Evolutionary conservation across 2,329 filamentous ascomycete species (phyloP), one percentile per base, ranked within the genome.

Genomic region (Pestalotiopsis sp.): DNA sequence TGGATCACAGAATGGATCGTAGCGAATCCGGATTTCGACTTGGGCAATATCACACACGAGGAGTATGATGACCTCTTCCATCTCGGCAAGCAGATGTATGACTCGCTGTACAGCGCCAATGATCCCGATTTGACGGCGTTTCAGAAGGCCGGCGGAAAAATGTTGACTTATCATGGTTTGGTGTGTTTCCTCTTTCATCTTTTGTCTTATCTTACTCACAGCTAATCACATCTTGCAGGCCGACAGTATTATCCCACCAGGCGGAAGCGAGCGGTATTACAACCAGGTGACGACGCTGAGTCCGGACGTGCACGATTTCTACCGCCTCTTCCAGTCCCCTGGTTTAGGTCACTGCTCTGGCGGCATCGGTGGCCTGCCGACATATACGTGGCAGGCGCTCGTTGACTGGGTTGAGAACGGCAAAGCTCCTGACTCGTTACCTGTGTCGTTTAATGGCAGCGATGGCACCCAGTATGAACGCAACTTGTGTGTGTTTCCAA

Each of bases 391-490:
- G 13, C 6, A 36, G 9, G 20, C 38, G 17, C 20, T 66, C 9
- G 11, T 12, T 9, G 41, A 23, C 12, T 66, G 64, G 64, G 64
- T 66, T 25, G 64, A 66, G 64, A 66, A 57, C 36, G 64, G 64
- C 4, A 58, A n/a, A 1, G 64, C 52, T n/a, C 64, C 64, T 4
- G 41, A 57, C 13, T 12, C 12, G 36, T 20, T 36, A 2, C 61
- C 36, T 17, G 61, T 63, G 23, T 14, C 27, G 7, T n/a, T 63
- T 17, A 63, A 23, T 58, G 56, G 25, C 25, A 58, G 20, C 56
- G 56, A 23, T 3, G 56, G 56, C 56, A 45, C 39, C 39, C 39
- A 45, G 39, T 45, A 45, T 45, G 39, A 45, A 45, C 39, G 39
- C 39, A 45, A 45, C 39, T 45, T 45, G 39, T 45, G 39, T 5